These are phyloP conservation scores for Aspergillus sp. DNA, from an alignment of 2,329 filamentous ascomycete genomes.

Conservation along the genomic window DNA sequence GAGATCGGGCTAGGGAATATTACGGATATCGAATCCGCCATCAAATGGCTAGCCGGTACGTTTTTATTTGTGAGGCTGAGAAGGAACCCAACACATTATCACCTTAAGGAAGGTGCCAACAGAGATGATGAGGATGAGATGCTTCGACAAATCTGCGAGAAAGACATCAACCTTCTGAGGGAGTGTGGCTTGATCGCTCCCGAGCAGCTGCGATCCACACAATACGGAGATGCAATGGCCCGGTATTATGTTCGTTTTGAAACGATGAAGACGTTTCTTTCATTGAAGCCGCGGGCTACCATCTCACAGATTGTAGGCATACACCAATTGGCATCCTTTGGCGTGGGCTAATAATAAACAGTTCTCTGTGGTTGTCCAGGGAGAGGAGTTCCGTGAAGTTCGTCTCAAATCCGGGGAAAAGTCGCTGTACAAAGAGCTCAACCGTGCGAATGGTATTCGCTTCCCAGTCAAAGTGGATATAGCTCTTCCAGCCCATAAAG, in stretches of 20 bases:
- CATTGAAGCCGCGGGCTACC: constrained; percentile 59
- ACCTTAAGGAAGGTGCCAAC: constrained; percentile 55
- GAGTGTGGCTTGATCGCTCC: constrained; percentile 57
- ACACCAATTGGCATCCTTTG: background rate
- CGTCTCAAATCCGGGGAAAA: constrained; percentile 71
- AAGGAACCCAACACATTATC: constrained; percentile 70
- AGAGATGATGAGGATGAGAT: constrained; percentile 59
- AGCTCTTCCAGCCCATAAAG: constrained; percentile 67
- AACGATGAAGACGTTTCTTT: constrained; percentile 72
- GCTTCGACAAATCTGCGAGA: constrained; percentile 69
- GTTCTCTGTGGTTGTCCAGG: constrained; percentile 67
- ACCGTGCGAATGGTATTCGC: constrained; percentile 66
- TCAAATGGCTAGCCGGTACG: constrained; percentile 72
- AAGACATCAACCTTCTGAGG: constrained; percentile 65
- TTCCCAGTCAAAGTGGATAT: constrained; percentile 70
- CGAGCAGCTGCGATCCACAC: constrained; percentile 60
- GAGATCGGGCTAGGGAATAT: constrained; percentile 78
- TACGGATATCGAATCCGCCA: constrained; percentile 62
- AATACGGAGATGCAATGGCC: constrained; percentile 78
- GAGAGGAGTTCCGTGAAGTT: constrained; percentile 70
- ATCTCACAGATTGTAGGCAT: constrained; percentile 66
- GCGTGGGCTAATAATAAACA: constrained; percentile 35
- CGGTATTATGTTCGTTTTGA: constrained; percentile 76
- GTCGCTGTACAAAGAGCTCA: constrained; percentile 67
- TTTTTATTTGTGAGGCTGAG: constrained; percentile 75